phyloP scores from a whole-genome alignment of 2,329 filamentous ascomycete genomes.

The Penicillium corylophilum region DNA sequence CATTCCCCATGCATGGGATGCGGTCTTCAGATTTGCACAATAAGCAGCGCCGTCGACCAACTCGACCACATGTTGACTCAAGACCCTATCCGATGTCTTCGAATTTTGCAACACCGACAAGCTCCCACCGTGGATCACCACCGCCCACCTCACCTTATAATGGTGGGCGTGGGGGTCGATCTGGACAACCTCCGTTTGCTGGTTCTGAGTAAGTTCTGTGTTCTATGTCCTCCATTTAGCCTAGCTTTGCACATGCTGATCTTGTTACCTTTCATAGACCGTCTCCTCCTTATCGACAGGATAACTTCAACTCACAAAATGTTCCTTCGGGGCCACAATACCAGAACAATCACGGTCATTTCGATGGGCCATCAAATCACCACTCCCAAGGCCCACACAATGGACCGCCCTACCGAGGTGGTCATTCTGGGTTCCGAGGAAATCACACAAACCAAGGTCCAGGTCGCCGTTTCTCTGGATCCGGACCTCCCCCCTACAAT shows the following conservation, averaged over 20 bases:
- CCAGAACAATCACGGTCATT: conserved; percentile 47
- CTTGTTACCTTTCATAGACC: conserved; percentile 54
- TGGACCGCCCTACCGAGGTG: conserved; percentile 52
- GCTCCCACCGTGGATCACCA: conserved; percentile 61
- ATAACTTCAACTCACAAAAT: conserved; percentile 51
- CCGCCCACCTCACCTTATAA: conserved; percentile 61
- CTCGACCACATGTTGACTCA: conserved; percentile 43
- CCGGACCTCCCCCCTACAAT: conserved; percentile 50
- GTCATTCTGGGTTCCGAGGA: conserved; percentile 58
- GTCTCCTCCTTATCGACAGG: conserved; percentile 61
- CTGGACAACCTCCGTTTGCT: conserved; percentile 43
- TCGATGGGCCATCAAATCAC: conserved; percentile 55
- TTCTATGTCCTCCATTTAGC: background rate
- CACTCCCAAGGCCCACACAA: conserved; percentile 47
- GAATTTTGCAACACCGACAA: conserved; percentile 55
- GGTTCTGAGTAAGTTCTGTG: conserved; percentile 49
- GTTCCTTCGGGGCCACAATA: conserved; percentile 58
- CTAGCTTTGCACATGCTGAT: conserved; percentile 12
- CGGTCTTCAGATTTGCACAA: conserved; percentile 33
- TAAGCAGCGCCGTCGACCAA: conserved; percentile 35
- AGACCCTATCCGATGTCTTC: conserved; percentile 59
- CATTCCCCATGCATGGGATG: conserved; percentile 34
- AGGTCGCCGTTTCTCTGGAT: conserved; percentile 46
- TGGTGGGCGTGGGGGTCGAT: conserved; percentile 55
- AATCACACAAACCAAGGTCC: conserved; percentile 52